A percentile compares a stretch with the other conserved stretches of the same genome.
Evolutionary conservation across 2,329 filamentous ascomycete genomes (phyloP).

Genomic region (Microdochium trichocladiopsis): DNA sequence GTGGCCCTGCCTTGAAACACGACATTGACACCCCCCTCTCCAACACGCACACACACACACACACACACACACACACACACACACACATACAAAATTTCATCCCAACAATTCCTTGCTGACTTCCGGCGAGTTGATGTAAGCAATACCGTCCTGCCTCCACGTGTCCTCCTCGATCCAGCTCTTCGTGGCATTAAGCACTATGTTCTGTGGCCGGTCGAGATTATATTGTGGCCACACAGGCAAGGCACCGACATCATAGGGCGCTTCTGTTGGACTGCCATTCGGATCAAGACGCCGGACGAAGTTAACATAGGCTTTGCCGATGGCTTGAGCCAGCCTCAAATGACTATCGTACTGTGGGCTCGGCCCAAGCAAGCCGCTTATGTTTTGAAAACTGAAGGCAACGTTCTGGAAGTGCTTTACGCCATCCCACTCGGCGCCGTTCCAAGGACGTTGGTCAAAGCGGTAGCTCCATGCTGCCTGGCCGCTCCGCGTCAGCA

Average conservation of each 20-base stretch:
- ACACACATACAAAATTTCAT: too few species aligned
- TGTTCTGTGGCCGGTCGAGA: constrained; percentile 7
- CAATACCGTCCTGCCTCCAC: constrained; percentile 21
- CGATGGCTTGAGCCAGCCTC: constrained; percentile 25
- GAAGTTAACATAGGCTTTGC: constrained; percentile 34
- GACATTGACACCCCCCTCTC: too few species aligned
- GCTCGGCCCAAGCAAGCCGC: constrained; percentile 35
- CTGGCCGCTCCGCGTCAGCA: constrained; percentile 23
- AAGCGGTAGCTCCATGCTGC: constrained; percentile 42
- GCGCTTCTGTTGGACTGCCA: background rate
- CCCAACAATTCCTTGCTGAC: constrained; percentile 15
- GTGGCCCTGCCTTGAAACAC: too few species aligned
- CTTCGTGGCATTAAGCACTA: constrained; percentile 15
- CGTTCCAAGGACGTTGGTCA: constrained; percentile 36
- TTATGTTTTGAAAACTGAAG: constrained; percentile 44
- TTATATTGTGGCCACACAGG: background rate
- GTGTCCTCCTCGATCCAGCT: constrained; percentile 24
- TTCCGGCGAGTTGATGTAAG: constrained; percentile 18
- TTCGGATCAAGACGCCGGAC: constrained; percentile 36
- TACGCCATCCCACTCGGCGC: constrained; percentile 29
- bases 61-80: too few species aligned
- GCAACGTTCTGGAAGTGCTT: constrained; percentile 41
- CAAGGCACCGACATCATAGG: background rate
- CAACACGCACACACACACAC: too few species aligned
- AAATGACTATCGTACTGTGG: constrained; percentile 31